Evolutionary conservation across 345 rosid species (phyloP).

Genomic region (Euphorbia pulcherrima): DNA sequence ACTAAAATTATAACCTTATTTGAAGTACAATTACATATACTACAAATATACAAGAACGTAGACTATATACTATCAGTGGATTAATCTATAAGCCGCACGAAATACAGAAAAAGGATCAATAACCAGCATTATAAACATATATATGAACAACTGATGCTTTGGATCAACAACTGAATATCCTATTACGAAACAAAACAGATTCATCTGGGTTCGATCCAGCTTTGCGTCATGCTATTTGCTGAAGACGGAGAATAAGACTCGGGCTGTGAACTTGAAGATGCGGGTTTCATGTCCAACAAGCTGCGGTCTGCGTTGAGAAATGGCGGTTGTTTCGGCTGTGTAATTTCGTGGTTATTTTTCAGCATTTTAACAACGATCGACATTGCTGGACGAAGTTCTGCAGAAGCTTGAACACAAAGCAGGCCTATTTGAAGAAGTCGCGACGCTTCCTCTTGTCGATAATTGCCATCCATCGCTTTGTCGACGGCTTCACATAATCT

Average conservation of each 20-base stretch:
- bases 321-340: slow-evolving; percentile 72
- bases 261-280: slow-evolving; percentile 23
- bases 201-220: slow-evolving; percentile 55
- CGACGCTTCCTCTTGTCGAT: slow-evolving; percentile 43
- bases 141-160: neutral
- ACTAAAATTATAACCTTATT: neutral
- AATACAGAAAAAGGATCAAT: too few species aligned
- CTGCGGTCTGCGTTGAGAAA: slow-evolving; percentile 43
- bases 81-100: neutral
- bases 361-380: slow-evolving; percentile 68
- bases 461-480: slow-evolving; percentile 43
- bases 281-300: neutral
- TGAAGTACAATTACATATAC: neutral
- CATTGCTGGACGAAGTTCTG: slow-evolving; percentile 80
- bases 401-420: slow-evolving; percentile 79
- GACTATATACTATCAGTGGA: neutral
- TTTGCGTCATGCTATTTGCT: slow-evolving; percentile 38
- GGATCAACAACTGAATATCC: neutral
- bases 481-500: slow-evolving; percentile 58
- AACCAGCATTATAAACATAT: too few species aligned
- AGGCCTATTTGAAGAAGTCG: slow-evolving; percentile 60
- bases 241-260: slow-evolving; percentile 47
- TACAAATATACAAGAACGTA: neutral
- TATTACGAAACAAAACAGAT: neutral
- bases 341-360: slow-evolving; percentile 41